Percentiles rank a stretch among this genome's conserved stretches.
Conservation (phyloP, 1,284 basidiomycete genomes). For the Lignosus rhinocerotis region DNA sequence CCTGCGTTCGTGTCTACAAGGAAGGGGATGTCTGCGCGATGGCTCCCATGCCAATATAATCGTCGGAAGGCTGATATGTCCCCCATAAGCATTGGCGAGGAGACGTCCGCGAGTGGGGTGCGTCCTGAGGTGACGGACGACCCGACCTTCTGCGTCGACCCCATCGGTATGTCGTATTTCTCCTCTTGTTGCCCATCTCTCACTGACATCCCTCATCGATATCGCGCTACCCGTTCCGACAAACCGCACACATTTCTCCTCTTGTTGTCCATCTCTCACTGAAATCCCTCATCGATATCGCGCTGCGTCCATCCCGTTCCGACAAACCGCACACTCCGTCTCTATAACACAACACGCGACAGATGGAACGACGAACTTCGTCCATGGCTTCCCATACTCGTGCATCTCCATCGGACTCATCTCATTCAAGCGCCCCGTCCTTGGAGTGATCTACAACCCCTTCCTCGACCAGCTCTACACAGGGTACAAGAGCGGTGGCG, state of each 20-base stretch:
- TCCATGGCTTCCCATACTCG: constrained; percentile 88
- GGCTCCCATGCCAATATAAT: no score
- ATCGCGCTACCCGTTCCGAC: no score
- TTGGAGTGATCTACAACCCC: constrained; percentile 93
- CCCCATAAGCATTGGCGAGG: constrained; percentile 82
- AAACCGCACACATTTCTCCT: background rate
- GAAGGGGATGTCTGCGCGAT: background rate
- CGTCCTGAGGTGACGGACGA: constrained; percentile 76
- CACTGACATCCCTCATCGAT: no score
- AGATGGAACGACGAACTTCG: constrained; percentile 95
- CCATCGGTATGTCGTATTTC: constrained; percentile 57
- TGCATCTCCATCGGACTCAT: constrained; percentile 93
- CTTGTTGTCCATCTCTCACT: background rate
- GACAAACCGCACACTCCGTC: no score
- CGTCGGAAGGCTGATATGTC: no score
- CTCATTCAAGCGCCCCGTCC: constrained; percentile 74
- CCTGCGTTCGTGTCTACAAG: constrained; percentile 14
- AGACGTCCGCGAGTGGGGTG: constrained; percentile 77
- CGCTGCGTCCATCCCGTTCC: no score
- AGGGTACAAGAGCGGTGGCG: constrained; percentile 77
- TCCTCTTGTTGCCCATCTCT: background rate
- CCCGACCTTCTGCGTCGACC: constrained; percentile 92
- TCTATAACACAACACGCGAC: constrained; percentile 1
- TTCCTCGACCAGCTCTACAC: constrained; percentile 88
- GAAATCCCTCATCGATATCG: no score